phyloP scores from a whole-genome alignment of 495 filamentous ascomycete genomes.

The Entonaema liquescens region DNA sequence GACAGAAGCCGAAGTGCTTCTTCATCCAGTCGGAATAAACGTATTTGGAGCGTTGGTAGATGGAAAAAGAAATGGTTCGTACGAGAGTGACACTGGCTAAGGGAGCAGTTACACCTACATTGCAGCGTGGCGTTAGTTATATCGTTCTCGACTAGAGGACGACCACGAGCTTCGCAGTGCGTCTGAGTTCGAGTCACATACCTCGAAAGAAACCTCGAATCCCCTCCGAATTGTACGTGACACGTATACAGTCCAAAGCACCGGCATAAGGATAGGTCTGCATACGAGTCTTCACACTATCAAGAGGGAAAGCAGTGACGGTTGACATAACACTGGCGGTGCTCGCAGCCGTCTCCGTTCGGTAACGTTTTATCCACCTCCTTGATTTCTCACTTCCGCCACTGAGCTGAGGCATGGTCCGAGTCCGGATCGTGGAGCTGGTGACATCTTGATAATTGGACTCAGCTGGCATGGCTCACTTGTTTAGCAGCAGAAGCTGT shows the following conservation, averaged over 20 bases:
- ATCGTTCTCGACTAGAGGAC: conserved; percentile 3
- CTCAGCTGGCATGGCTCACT: conserved; percentile 61
- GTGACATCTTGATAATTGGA: conserved; percentile 52
- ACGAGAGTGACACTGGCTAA: conserved; percentile 88
- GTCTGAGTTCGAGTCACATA: conserved; percentile 44
- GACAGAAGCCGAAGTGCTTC: conserved; percentile 70
- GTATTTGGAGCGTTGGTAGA: conserved; percentile 87
- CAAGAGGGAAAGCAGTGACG: conserved; percentile 77
- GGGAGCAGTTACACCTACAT: conserved; percentile 76
- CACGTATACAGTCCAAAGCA: conserved; percentile 72
- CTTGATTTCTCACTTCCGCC: conserved; percentile 58
- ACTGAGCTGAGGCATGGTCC: conserved; percentile 58
- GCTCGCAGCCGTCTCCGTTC: conserved; percentile 81
- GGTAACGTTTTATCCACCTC: conserved; percentile 74
- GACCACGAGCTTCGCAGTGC: conserved; percentile 7
- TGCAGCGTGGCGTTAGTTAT: conserved; percentile 39
- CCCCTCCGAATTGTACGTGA: conserved; percentile 78
- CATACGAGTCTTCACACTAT: conserved; percentile 88
- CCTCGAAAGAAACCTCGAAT: conserved; percentile 81
- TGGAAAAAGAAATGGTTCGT: conserved; percentile 90
- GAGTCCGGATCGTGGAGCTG: conserved; percentile 50
- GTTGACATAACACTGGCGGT: conserved; percentile 77
- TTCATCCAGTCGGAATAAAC: conserved; percentile 73
- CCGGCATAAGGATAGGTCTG: conserved; percentile 80
- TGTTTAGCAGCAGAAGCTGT: conserved; percentile 43